Percentiles rank a stretch among this genome's conserved stretches.
Evolutionary conservation across 495 filamentous ascomycete species (phyloP).

Genomic region (Podospora bellae-mahoneyi): DNA sequence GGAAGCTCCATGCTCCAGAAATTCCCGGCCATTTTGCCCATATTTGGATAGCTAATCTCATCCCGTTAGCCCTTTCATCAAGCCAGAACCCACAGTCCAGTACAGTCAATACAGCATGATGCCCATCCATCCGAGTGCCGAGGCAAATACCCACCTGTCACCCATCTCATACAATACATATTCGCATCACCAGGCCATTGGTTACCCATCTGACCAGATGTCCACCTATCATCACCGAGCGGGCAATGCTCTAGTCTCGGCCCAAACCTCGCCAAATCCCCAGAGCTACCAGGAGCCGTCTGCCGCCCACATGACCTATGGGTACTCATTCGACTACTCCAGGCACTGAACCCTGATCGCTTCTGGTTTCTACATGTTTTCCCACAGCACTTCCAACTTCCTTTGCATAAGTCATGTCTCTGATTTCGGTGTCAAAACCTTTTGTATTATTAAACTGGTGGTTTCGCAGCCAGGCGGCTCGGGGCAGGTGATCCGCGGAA

Average conservation of each 20-base stretch:
- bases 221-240: neutral
- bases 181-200: neutral
- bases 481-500: conserved; percentile 2
- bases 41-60: neutral
- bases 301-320: neutral
- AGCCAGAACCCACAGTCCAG: neutral
- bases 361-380: neutral
- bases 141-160: neutral
- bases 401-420: neutral
- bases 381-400: neutral
- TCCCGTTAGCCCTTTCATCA: neutral
- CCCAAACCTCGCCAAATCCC: neutral
- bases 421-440: neutral
- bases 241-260: neutral
- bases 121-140: neutral
- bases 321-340: neutral
- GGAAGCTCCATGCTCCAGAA: neutral
- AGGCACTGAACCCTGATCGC: neutral
- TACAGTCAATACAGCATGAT: neutral
- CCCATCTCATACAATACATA: neutral
- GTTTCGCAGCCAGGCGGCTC: neutral
- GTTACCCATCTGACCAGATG: neutral
- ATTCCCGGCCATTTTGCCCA: neutral
- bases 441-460: neutral
- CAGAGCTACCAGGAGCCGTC: neutral